Percentiles rank a stretch among this genome's conserved stretches.
Evolutionary conservation across 1,284 basidiomycete species (phyloP).

Genomic region (Ustilago hordei): DNA sequence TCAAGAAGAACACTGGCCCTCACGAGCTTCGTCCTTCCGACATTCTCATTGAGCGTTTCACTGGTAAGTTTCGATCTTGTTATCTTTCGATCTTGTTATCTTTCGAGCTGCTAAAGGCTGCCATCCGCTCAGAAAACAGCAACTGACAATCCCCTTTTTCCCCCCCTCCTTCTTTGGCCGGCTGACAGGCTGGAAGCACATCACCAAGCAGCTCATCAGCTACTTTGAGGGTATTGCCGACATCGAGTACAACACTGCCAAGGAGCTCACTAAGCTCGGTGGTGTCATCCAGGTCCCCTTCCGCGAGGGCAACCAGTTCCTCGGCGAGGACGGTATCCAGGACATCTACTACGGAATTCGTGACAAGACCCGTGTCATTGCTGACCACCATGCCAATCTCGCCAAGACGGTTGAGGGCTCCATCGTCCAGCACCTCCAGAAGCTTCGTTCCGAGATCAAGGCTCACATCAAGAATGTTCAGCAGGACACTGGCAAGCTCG

Average conservation of each 20-base stretch:
- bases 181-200: slow-evolving; percentile 83
- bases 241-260: slow-evolving; percentile 83
- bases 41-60: slow-evolving; percentile 89
- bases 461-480: slow-evolving; percentile 97
- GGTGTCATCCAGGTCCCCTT: slow-evolving; percentile 98
- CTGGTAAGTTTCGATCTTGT: slow-evolving; percentile 52
- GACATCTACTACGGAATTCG: slow-evolving; percentile 91
- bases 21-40: slow-evolving; percentile 94
- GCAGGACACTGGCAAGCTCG: slow-evolving; percentile 96
- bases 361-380: slow-evolving; percentile 92
- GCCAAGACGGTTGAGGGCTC: slow-evolving; percentile 96
- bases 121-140: background rate
- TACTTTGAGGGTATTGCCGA: slow-evolving; percentile 75
- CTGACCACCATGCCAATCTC: slow-evolving; percentile 95
- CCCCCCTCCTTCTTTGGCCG: too few relatives aligned
- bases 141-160: slow-evolving; percentile 5
- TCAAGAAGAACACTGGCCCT: slow-evolving; percentile 71
- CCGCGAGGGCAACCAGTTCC: slow-evolving; percentile 80
- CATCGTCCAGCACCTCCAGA: slow-evolving; percentile 97
- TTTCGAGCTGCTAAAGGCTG: background rate
- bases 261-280: slow-evolving; percentile 94
- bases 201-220: slow-evolving; percentile 75
- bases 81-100: background rate
- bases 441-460: slow-evolving; percentile 92
- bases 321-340: slow-evolving; percentile 72